Percentiles rank a stretch among this genome's conserved stretches.
These are phyloP conservation scores for Cryptococcus sp. DNA, from an alignment of 1,284 basidiomycete species.

Conservation along the genomic window DNA sequence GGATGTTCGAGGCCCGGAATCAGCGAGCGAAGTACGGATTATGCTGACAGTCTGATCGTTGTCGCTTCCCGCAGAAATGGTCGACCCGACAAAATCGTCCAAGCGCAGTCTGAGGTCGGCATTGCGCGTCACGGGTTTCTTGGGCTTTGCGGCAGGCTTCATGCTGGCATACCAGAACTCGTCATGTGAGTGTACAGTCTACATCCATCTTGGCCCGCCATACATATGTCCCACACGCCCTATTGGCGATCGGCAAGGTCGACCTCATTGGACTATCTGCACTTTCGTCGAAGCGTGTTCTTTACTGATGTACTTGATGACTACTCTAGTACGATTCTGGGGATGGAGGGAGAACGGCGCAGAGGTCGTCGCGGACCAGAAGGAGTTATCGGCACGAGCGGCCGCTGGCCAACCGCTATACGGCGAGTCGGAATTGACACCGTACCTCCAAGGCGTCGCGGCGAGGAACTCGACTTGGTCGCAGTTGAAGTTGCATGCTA, in stretches of 20 bases:
- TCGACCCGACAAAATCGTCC: constrained; percentile 24
- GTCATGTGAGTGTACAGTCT: constrained; percentile 66
- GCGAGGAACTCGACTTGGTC: constrained; percentile 89
- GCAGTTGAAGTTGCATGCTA: constrained; percentile 70
- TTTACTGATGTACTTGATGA: constrained; percentile 9
- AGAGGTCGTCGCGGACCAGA: constrained; percentile 73
- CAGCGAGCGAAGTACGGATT: no score
- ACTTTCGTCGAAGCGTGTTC: not conserved
- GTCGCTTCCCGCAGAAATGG: constrained; percentile 20
- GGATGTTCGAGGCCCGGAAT: no score
- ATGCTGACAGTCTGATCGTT: no score
- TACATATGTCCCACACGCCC: no score
- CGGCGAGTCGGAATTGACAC: constrained; percentile 76
- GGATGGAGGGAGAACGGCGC: constrained; percentile 90
- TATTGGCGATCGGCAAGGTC: not conserved
- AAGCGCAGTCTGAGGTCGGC: constrained; percentile 52
- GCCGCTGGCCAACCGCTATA: constrained; percentile 77
- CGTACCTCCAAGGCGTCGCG: constrained; percentile 86
- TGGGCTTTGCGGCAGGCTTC: constrained; percentile 83
- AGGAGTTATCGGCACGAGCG: constrained; percentile 72
- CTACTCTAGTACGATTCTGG: constrained; percentile 84
- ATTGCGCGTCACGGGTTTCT: constrained; percentile 59
- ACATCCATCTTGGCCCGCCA: not conserved
- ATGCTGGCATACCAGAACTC: constrained; percentile 90
- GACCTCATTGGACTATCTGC: not conserved